These are phyloP conservation scores for Cercospora sp. DNA, from an alignment of 2,329 filamentous ascomycete genomes.

Conservation along the genomic window DNA sequence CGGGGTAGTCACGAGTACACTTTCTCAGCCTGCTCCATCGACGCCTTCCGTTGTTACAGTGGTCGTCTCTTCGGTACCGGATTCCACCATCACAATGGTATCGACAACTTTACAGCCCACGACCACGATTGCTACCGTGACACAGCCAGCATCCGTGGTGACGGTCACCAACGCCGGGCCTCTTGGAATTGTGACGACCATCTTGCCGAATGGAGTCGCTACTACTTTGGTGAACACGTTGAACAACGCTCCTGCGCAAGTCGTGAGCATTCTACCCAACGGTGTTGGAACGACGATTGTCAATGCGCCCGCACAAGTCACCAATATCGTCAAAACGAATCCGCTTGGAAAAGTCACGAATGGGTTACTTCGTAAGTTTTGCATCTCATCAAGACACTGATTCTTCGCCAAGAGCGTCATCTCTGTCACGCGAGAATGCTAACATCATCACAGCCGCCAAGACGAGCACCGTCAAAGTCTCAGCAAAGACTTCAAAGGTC, in stretches of 20 bases:
- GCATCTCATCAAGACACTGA: neutral
- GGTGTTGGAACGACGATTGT: neutral
- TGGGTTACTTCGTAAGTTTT: slow-evolving; percentile 1
- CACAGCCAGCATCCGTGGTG: neutral
- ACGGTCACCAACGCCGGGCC: neutral
- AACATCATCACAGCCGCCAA: neutral
- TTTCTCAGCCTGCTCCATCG: neutral
- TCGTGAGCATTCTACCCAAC: neutral
- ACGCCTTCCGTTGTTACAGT: neutral
- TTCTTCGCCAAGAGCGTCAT: neutral
- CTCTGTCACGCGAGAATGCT: neutral
- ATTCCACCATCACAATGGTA: neutral
- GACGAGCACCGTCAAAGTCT: neutral
- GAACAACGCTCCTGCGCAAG: neutral
- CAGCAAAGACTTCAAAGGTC: neutral
- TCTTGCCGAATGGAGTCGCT: neutral
- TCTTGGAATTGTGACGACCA: neutral
- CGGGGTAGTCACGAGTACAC: neutral
- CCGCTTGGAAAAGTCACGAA: slow-evolving; percentile 3
- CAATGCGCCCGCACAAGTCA: neutral
- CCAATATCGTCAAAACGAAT: neutral
- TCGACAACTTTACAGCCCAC: neutral
- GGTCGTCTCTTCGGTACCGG: neutral
- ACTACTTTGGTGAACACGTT: neutral
- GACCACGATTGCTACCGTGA: slow-evolving; percentile 10